Evolutionary conservation across 306 rosid genomes (phyloP), one percentile per base, ranked within the genome.

Genomic region (Lathyrus sativus): DNA sequence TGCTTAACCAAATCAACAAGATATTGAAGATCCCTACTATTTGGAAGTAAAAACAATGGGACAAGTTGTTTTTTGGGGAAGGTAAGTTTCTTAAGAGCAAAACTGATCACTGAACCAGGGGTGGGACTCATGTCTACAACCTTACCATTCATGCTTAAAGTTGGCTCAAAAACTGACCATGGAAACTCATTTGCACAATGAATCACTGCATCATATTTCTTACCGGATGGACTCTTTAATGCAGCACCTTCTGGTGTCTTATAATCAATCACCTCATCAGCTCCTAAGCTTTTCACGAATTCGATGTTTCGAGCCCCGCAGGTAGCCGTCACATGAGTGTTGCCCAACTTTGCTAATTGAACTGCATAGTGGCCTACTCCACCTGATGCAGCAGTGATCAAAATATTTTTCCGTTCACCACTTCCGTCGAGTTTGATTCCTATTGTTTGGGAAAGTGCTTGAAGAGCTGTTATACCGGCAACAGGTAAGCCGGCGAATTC

Each of bases 341-440:
- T 91, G 19, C 88, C 95, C 0, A 91, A 84, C 83, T 91, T 91
- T 10, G 97, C 95, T 6, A 91, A 62, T 69, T 91, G 97, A 67
- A 91, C 84, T 1, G 90, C 96, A 45, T 86, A 87, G 24, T 85
- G 95, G 6, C 96, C 97, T 33, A 91, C 93, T 22, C 97, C 97
- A 6, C 97, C 96, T 1, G 90, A 91, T 66, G 96, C 96, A 13
- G 96, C 98, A 9, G 98, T 91, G 53, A 91, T 19, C 79, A 91
- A 67, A 50, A 91, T 50, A 78, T 85, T 91, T 31, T 71, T 71
- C 50, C 57, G 70, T 28, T 70, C 70, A 0, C 90, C 84, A 11
- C 62, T 80, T 63, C 86, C 80, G 4, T 87, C 85, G 9, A 90
- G 88, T 35, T 83, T 84, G 65, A 91, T 38, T 28, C 82, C 86